Conservation (phyloP, 495 filamentous ascomycete genomes). For the Neurospora intermedia region DNA sequence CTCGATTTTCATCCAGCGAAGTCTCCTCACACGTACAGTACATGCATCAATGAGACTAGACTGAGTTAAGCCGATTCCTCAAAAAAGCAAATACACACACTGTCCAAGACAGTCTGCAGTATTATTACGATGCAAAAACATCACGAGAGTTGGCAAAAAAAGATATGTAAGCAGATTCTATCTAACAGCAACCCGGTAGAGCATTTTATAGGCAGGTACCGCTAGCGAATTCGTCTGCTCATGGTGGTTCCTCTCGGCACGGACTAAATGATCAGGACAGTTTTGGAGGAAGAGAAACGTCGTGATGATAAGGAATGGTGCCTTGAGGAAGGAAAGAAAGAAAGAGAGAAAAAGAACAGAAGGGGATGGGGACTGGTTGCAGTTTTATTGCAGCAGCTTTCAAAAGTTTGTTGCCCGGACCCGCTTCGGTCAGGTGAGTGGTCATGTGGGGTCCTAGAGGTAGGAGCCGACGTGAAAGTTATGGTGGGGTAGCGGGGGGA, state of each 20-base stretch:
- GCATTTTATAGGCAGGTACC: slow-evolving; percentile 28
- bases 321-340: slow-evolving; percentile 22
- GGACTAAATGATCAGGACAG: slow-evolving; percentile 39
- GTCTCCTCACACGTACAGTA: too few relatives aligned
- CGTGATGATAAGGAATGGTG: slow-evolving; percentile 46
- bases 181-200: slow-evolving; percentile 42
- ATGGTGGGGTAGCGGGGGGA: background rate
- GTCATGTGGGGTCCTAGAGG: background rate
- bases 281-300: slow-evolving; percentile 27
- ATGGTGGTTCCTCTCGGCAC: slow-evolving; percentile 33
- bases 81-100: too few relatives aligned
- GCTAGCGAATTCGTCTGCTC: slow-evolving; percentile 43
- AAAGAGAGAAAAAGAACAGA: slow-evolving; percentile 10
- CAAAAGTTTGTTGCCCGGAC: background rate
- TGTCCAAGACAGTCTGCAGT: too few relatives aligned
- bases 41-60: too few relatives aligned
- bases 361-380: background rate
- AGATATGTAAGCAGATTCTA: slow-evolving; percentile 38
- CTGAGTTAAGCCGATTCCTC: too few relatives aligned
- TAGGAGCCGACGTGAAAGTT: background rate
- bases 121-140: too few relatives aligned
- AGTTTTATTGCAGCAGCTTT: background rate
- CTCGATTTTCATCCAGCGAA: too few relatives aligned
- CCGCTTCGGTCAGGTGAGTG: background rate
- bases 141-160: too few relatives aligned